Evolutionary conservation across 331 rosid genomes (phyloP).

Genomic region (Spiraea crenata): DNA sequence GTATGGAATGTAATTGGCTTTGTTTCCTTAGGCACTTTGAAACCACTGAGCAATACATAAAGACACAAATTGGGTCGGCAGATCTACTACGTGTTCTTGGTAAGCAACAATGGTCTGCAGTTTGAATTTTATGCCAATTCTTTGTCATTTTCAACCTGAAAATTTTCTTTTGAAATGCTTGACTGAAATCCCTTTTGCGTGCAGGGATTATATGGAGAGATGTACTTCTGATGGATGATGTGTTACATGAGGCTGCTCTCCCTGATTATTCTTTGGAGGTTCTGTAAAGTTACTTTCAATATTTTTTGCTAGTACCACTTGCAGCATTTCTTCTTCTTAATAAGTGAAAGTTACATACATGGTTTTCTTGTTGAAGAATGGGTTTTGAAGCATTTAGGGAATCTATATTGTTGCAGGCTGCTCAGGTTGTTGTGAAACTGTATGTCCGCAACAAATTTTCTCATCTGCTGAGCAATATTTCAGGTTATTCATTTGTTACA

Average conservation of each 20-base stretch:
- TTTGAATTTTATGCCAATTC: neutral
- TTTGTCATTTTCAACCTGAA: conserved; percentile 5
- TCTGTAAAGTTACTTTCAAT: neutral
- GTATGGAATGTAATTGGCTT: conserved; percentile 4
- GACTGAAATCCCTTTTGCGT: conserved; percentile 18
- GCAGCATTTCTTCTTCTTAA: neutral
- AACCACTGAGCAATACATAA: conserved; percentile 50
- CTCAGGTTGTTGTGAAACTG: conserved; percentile 44
- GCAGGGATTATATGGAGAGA: conserved; percentile 73
- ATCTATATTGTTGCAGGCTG: conserved; percentile 48
- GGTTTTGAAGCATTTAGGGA: conserved; percentile 15
- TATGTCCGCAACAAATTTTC: conserved; percentile 55
- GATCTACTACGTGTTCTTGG: conserved; percentile 61
- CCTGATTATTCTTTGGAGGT: conserved; percentile 69
- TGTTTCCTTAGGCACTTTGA: conserved; percentile 56
- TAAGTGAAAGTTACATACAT: neutral
- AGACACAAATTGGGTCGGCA: conserved; percentile 47
- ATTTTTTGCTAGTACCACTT: neutral
- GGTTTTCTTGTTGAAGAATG: conserved; percentile 13
- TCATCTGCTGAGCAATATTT: conserved; percentile 59
- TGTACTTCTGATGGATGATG: conserved; percentile 67
- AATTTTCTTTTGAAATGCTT: conserved; percentile 12
- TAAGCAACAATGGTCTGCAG: conserved; percentile 40
- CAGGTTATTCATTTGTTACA: conserved; percentile 43
- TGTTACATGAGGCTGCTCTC: conserved; percentile 64